These are phyloP conservation scores for Leucocoprinus leucothites DNA, from an alignment of 768 basidiomycete genomes.

Conservation along the genomic window DNA sequence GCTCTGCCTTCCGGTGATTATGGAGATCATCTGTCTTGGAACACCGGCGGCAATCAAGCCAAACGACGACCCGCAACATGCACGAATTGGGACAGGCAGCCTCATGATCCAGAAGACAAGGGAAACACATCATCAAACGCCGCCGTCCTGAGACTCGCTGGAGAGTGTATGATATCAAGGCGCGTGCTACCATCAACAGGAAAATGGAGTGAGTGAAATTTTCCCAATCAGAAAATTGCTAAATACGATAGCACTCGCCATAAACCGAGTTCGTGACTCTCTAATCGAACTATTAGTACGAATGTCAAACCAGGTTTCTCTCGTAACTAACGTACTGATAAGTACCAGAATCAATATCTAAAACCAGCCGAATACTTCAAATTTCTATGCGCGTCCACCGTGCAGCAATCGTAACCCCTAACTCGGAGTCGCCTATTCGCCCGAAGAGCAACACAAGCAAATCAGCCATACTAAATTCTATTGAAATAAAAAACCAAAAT, in stretches of 20 bases:
- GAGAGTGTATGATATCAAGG: too few relatives aligned
- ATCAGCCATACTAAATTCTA: too few relatives aligned
- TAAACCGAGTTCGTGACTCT: too few relatives aligned
- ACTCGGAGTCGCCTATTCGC: neutral
- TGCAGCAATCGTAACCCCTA: neutral
- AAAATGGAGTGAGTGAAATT: neutral
- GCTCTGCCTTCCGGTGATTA: neutral
- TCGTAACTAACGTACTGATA: neutral
- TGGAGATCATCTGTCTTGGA: neutral
- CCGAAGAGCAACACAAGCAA: too few relatives aligned
- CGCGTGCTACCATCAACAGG: neutral
- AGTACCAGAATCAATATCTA: neutral
- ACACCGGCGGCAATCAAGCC: slow-evolving; percentile 3
- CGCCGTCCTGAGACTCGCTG: neutral
- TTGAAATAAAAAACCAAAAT: too few relatives aligned
- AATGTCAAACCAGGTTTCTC: neutral
- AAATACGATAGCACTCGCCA: too few relatives aligned
- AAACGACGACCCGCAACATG: neutral
- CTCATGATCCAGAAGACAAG: neutral
- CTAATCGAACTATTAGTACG: too few relatives aligned
- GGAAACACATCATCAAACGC: neutral
- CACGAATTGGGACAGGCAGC: neutral
- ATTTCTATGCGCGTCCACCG: neutral
- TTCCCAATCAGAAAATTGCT: neutral
- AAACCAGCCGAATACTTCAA: neutral